Evolutionary conservation across 2,329 filamentous ascomycete genomes (phyloP).

Genomic region (Alternaria triticina): DNA sequence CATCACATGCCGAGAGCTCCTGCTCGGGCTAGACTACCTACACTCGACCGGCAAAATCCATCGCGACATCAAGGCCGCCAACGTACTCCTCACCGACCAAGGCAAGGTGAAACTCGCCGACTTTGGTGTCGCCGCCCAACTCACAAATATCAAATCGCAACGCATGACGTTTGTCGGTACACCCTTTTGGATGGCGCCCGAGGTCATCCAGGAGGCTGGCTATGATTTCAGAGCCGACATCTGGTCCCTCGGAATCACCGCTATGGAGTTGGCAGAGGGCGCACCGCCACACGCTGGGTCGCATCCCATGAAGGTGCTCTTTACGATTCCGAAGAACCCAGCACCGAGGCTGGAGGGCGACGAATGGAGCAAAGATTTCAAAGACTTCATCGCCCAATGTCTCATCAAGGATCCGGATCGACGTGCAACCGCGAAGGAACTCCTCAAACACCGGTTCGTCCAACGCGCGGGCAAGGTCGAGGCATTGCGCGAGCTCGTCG

Average conservation of each 20-base stretch:
- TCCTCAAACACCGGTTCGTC: constrained; percentile 89
- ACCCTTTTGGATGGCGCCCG: constrained; percentile 98
- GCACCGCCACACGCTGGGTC: constrained; percentile 95
- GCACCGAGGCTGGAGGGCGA: constrained; percentile 82
- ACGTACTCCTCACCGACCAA: constrained; percentile 86
- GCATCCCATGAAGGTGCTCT: constrained; percentile 97
- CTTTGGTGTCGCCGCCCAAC: constrained; percentile 94
- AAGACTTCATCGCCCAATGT: constrained; percentile 90
- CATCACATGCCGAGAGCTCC: constrained; percentile 89
- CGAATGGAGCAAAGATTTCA: constrained; percentile 86
- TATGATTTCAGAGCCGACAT: constrained; percentile 99
- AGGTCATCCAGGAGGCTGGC: constrained; percentile 96
- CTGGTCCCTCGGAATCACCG: constrained; percentile 95
- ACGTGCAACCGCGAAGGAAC: constrained; percentile 82
- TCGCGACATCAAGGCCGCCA: constrained; percentile 95
- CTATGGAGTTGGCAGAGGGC: constrained; percentile 87
- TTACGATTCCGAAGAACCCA: constrained; percentile 90
- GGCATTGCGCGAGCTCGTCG: constrained; percentile 83
- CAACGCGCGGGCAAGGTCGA: constrained; percentile 86
- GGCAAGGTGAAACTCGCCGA: constrained; percentile 96
- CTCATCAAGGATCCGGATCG: constrained; percentile 90
- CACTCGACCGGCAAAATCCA: constrained; percentile 96
- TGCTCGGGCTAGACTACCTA: constrained; percentile 89
- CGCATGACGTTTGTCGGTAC: constrained; percentile 99
- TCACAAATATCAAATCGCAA: constrained; percentile 97